Conservation (phyloP, 2,329 filamentous ascomycete species). For the Paraphoma chrysanthemicola region DNA sequence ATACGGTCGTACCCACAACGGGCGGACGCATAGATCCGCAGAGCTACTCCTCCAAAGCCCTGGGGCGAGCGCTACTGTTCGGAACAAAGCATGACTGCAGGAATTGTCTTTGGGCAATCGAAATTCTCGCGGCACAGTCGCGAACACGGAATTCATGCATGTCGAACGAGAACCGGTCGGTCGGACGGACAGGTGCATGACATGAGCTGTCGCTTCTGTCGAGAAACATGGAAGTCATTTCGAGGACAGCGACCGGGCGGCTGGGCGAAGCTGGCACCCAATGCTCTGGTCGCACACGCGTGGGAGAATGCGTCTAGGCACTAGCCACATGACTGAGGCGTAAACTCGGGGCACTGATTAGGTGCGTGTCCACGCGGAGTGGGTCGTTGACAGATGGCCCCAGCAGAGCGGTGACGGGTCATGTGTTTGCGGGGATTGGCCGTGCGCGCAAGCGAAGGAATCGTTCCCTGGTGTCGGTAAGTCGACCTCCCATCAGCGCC, state of each 20-base stretch:
- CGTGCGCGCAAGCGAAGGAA: constrained; percentile 6
- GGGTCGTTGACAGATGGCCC: constrained; percentile 12
- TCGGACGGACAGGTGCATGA: background rate
- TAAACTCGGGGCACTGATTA: constrained; percentile 10
- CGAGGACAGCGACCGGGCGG: constrained; percentile 7
- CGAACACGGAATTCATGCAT: background rate
- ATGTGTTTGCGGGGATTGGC: background rate
- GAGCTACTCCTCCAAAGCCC: background rate
- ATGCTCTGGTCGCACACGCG: constrained; percentile 3
- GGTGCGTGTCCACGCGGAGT: constrained; percentile 5
- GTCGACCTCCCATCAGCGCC: constrained; percentile 15
- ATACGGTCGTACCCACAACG: background rate
- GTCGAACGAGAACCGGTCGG: background rate
- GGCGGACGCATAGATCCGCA: background rate
- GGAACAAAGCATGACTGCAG: background rate
- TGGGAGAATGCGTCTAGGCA: background rate
- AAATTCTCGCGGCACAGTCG: background rate
- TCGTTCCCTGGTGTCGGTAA: constrained; percentile 19
- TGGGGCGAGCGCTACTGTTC: background rate
- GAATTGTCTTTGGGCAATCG: background rate
- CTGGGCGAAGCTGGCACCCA: constrained; percentile 11
- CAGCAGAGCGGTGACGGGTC: constrained; percentile 6
- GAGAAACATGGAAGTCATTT: constrained; percentile 8
- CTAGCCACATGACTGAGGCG: constrained; percentile 12
- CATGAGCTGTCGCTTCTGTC: background rate